Percentiles rank a stretch among this genome's conserved stretches.
Evolutionary conservation across 2,329 filamentous ascomycete species (phyloP).

Genomic region (Colletotrichum caudatum): DNA sequence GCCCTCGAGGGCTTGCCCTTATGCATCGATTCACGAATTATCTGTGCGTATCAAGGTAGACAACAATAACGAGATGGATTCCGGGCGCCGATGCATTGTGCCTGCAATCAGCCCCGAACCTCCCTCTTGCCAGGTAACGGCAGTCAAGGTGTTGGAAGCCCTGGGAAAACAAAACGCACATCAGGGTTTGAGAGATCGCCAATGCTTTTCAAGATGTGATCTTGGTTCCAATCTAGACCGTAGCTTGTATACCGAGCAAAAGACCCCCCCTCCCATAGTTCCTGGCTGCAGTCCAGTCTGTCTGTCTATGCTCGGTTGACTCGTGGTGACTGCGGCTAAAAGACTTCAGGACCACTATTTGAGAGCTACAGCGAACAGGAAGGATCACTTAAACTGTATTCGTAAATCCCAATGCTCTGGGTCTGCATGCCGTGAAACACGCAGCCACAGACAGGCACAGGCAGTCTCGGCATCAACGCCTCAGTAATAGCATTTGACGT

Average conservation of each 20-base stretch:
- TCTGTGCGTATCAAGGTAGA: too few relatives aligned
- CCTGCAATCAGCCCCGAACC: not conserved
- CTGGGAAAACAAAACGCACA: constrained; percentile 17
- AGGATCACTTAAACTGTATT: not conserved
- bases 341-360: constrained; percentile 21
- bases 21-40: not conserved
- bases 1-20: constrained; percentile 16
- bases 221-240: not conserved
- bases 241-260: not conserved
- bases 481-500: not conserved
- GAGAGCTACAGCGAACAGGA: constrained; percentile 18
- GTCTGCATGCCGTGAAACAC: constrained; percentile 5
- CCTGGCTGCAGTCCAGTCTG: not conserved
- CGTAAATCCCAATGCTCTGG: constrained; percentile 13
- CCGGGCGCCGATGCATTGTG: not conserved
- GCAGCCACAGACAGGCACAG: not conserved
- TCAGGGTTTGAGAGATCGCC: constrained; percentile 4
- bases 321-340: constrained; percentile 18
- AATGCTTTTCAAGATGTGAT: not conserved
- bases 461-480: not conserved
- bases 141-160: constrained; percentile 1
- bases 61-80: not conserved
- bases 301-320: constrained; percentile 21
- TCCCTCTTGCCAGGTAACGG: constrained; percentile 12
- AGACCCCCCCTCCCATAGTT: too few relatives aligned